Conservation (phyloP, 106 monocot species). For the Dendrobium huoshanense region DNA sequence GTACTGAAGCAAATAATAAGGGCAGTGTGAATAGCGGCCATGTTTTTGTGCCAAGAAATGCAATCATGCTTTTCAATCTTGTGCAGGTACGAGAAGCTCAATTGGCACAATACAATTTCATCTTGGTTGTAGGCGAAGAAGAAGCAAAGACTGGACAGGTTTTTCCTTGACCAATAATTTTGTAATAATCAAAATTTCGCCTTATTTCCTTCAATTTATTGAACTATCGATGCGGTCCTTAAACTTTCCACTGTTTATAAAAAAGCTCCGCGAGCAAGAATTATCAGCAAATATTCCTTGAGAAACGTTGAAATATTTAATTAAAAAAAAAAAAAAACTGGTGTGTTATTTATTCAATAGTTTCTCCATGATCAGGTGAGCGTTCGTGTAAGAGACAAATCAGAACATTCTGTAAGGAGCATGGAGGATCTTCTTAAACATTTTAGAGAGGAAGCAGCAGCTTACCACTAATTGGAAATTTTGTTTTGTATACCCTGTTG, state of each 20-base stretch:
- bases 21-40: neutral
- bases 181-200: neutral
- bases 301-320: neutral
- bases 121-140: conserved; percentile 84
- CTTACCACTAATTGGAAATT: conserved; percentile 26
- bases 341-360: neutral
- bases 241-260: neutral
- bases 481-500: neutral
- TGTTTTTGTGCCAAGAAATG: neutral
- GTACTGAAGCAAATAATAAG: too few relatives aligned
- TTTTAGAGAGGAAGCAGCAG: conserved; percentile 48
- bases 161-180: neutral
- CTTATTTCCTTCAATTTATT: neutral
- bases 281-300: neutral
- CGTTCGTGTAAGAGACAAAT: conserved; percentile 63
- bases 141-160: conserved; percentile 85
- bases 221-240: neutral
- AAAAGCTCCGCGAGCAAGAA: neutral
- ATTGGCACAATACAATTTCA: conserved; percentile 88
- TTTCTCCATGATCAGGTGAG: conserved; percentile 48
- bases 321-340: neutral
- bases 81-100: conserved; percentile 82
- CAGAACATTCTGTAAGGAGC: conserved; percentile 36
- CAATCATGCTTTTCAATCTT: neutral
- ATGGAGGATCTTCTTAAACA: conserved; percentile 50